Conservation (phyloP, 208 protist genomes). For the Trypanosoma theileri region DNA sequence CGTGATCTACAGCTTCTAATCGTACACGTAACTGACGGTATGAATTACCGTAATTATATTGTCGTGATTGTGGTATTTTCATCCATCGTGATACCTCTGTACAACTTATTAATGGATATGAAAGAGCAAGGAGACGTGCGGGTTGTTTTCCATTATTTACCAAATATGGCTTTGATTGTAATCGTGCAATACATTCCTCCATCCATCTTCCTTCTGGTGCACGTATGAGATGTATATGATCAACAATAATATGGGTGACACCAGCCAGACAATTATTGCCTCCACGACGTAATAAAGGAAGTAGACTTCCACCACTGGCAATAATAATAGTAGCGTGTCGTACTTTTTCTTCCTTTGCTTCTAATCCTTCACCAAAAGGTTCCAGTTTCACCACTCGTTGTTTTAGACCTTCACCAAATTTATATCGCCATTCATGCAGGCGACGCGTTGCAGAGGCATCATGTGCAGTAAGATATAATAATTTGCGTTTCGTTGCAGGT, state of each 20-base stretch:
- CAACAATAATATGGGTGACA: conserved; percentile 79
- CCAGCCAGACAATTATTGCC: conserved; percentile 38
- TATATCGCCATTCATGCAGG: conserved; percentile 79
- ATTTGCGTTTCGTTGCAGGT: conserved; percentile 29
- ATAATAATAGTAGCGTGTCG: conserved; percentile 60
- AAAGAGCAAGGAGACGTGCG: conserved; percentile 79
- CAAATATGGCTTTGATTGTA: conserved; percentile 65
- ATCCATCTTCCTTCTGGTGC: conserved; percentile 65
- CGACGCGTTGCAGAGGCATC: conserved; percentile 68
- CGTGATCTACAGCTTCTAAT: conserved; percentile 53
- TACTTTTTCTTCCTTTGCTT: conserved; percentile 25
- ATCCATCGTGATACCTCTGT: conserved; percentile 87
- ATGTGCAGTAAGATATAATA: conserved; percentile 83
- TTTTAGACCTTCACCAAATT: conserved; percentile 73
- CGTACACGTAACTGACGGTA: conserved; percentile 73
- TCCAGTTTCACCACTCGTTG: conserved; percentile 56
- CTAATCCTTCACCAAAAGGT: conserved; percentile 17
- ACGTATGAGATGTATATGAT: conserved; percentile 84
- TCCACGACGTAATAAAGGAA: conserved; percentile 50
- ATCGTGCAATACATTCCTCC: conserved; percentile 85
- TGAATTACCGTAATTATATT: conserved; percentile 81
- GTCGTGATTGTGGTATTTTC: conserved; percentile 45
- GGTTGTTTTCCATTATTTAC: conserved; percentile 45
- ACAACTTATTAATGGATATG: conserved; percentile 82
- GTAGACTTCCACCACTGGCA: conserved; percentile 46